These are phyloP conservation scores for Rhamnella rubrinervis DNA, from an alignment of 331 rosid species.

Conservation along the genomic window DNA sequence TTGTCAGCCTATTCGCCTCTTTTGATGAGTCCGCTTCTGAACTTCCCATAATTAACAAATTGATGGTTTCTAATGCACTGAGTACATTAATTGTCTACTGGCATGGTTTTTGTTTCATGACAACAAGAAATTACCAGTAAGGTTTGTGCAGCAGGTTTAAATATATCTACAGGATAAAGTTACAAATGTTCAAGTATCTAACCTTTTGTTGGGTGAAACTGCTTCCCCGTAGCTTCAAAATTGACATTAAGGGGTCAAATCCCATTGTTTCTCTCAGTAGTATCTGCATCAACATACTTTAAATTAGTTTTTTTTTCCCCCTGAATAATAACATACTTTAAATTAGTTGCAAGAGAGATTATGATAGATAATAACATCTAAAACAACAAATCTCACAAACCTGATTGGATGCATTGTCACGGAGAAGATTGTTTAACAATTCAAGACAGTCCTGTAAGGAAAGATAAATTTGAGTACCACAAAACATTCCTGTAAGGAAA, in stretches of 20 bases:
- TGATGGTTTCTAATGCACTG: slow-evolving; percentile 78
- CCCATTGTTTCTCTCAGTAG: slow-evolving; percentile 86
- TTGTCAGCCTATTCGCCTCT: slow-evolving; percentile 71
- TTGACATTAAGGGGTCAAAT: slow-evolving; percentile 74
- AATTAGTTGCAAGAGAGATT: slow-evolving; percentile 25
- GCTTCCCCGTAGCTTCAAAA: slow-evolving; percentile 74
- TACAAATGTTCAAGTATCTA: slow-evolving; percentile 44
- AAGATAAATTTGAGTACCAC: slow-evolving; percentile 30
- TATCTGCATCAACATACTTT: slow-evolving; percentile 47
- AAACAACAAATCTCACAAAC: slow-evolving; percentile 41
- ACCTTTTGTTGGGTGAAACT: slow-evolving; percentile 95
- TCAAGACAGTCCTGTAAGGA: slow-evolving; percentile 81
- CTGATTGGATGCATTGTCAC: slow-evolving; percentile 81
- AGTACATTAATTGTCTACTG: slow-evolving; percentile 96
- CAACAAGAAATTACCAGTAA: slow-evolving; percentile 48
- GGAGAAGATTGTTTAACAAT: slow-evolving; percentile 81
- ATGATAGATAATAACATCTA: slow-evolving; percentile 8
- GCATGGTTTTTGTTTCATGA: slow-evolving; percentile 53
- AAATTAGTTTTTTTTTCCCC: slow-evolving; percentile 5
- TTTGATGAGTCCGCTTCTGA: slow-evolving; percentile 72
- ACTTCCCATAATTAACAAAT: slow-evolving; percentile 69
- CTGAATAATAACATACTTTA: background rate
- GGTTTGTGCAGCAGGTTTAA: slow-evolving; percentile 26
- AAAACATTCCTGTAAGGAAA: slow-evolving; percentile 14
- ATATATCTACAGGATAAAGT: slow-evolving; percentile 7